Evolutionary conservation across 116 monocot species (phyloP).

Genomic region (Zostera marina): DNA sequence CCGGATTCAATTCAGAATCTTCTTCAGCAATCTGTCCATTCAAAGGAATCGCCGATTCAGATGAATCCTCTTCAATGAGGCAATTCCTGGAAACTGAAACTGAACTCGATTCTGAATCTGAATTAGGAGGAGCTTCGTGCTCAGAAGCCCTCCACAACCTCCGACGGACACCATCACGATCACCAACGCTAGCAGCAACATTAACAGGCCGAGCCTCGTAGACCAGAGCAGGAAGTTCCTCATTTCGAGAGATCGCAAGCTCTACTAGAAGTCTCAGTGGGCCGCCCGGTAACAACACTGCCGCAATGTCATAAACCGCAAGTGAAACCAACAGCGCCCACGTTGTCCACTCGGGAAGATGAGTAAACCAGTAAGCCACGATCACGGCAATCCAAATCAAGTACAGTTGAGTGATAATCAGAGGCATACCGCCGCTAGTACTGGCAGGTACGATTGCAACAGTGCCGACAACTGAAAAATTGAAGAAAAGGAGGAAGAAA

Average conservation of each 20-base stretch:
- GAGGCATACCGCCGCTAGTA: conserved; percentile 18
- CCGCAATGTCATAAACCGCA: conserved; percentile 81
- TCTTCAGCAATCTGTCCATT: conserved; percentile 7
- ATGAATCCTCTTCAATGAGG: not conserved
- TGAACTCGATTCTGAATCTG: not conserved
- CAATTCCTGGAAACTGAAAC: no score
- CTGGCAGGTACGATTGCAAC: conserved; percentile 17
- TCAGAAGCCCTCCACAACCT: conserved; percentile 9
- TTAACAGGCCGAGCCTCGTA: conserved; percentile 83
- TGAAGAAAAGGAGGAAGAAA: conserved; percentile 42
- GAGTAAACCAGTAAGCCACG: conserved; percentile 81
- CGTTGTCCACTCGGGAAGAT: conserved; percentile 93
- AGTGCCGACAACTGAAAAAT: conserved; percentile 61
- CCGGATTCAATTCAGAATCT: not conserved
- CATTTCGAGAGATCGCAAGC: conserved; percentile 75
- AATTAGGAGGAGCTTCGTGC: conserved; percentile 9
- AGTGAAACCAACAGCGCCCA: conserved; percentile 76
- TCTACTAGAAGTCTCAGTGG: conserved; percentile 87
- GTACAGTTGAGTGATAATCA: conserved; percentile 47
- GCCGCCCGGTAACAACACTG: conserved; percentile 74
- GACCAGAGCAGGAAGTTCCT: conserved; percentile 85
- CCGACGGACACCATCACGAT: not conserved
- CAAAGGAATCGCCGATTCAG: conserved; percentile 25
- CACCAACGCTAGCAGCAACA: conserved; percentile 17
- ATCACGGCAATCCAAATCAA: conserved; percentile 64